phyloP scores from a whole-genome alignment of 768 basidiomycete species.

The Collybia nuda region DNA sequence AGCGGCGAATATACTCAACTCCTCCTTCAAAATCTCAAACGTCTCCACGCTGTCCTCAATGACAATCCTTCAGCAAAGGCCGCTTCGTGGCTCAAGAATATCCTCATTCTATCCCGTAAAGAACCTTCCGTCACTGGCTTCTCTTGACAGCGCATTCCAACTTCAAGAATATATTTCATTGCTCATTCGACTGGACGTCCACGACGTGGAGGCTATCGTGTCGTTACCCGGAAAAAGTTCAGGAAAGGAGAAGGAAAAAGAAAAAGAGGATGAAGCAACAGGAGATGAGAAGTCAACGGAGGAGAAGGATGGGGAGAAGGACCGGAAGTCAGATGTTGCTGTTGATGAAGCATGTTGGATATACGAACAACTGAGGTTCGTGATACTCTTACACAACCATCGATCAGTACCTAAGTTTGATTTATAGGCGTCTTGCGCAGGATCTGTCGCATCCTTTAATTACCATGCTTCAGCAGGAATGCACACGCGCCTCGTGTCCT shows the following conservation, averaged over 20 bases:
- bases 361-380: slow-evolving; percentile 57
- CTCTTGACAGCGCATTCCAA: slow-evolving; percentile 90
- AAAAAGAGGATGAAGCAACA: slow-evolving; percentile 31
- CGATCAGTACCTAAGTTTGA: too few species aligned
- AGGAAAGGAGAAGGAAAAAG: slow-evolving; percentile 25
- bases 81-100: slow-evolving; percentile 74
- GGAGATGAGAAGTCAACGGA: slow-evolving; percentile 19
- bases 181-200: slow-evolving; percentile 82
- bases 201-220: slow-evolving; percentile 83
- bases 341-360: slow-evolving; percentile 89
- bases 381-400: neutral
- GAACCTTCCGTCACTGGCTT: slow-evolving; percentile 62
- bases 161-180: slow-evolving; percentile 93
- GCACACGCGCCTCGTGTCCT: slow-evolving; percentile 82
- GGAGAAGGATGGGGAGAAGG: slow-evolving; percentile 32
- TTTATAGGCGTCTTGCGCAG: slow-evolving; percentile 77
- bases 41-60: slow-evolving; percentile 14
- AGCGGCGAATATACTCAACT: neutral
- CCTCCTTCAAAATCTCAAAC: neutral
- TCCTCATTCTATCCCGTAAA: slow-evolving; percentile 81
- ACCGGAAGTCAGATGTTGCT: slow-evolving; percentile 41
- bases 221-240: slow-evolving; percentile 60
- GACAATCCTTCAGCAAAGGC: slow-evolving; percentile 55
- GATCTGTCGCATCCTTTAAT: slow-evolving; percentile 86
- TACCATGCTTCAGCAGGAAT: slow-evolving; percentile 83